Base-by-base conservation (phyloP, 192 early-diverging fungal genomes). In the Rhizoclosmatium sp. region DNA sequence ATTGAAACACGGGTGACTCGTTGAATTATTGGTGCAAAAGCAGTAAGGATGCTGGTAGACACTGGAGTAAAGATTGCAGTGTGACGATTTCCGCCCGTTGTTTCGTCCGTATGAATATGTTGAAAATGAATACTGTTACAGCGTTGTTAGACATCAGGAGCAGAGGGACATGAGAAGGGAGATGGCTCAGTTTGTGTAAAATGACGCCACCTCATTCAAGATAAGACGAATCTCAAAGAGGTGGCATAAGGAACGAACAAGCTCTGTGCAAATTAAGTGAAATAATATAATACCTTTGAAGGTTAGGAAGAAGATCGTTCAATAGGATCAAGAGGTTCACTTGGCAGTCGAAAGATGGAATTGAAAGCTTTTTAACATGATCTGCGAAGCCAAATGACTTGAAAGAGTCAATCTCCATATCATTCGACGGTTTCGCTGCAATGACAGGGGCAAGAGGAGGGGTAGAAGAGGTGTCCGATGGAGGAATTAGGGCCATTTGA, bases 21-120 rank as follows among this genome's bases (percentile, higher is more conserved):
- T 10, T 46, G 12, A 44, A 87, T 82, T 7, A 85, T 45, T 19
- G 82, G 76, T 67, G 76, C 58, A 41, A 87, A 47, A 4, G 85
- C 72, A 40, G n/a, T 65, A 0, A 86, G 69, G 12, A 86, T 16
- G 7, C 9, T 19, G 3, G 39, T 9, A 9, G 61, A 58, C 3
- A 77, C 41, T 19, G 75, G 75, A 5, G 75, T 77, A 41, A 71
- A 71, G 4, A 56, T 31, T 10, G 69, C 51, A 39, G 42, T 44
- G 45, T 14, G 12, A 21, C 5, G 46, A 39, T 19, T 19, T 14
- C 47, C 47, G 51, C 45, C 21, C 7, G 61, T 39, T 9, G 67
- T 54, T 51, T 73, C 70, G 4, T 46, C 41, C 3, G 56, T 45
- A 42, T 80, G 78, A 41, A 72, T 73, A 69, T 80, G 78, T 14